These are phyloP conservation scores for Cladosporium sp. DNA, from an alignment of 2,329 filamentous ascomycete species.

Conservation along the genomic window DNA sequence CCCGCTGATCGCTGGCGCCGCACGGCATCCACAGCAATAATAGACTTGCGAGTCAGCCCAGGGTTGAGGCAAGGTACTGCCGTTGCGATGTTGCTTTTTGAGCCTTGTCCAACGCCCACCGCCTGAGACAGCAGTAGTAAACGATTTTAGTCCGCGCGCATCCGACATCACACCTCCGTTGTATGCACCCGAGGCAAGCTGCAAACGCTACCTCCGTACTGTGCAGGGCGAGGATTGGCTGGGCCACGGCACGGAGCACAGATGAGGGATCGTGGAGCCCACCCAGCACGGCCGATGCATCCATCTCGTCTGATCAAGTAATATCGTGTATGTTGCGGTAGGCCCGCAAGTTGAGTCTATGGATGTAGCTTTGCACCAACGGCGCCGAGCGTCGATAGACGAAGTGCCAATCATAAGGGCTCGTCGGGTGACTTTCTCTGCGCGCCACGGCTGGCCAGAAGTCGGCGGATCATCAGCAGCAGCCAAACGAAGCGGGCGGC, in stretches of 20 bases:
- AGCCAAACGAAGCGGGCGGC: slow-evolving; percentile 1
- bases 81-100: slow-evolving; percentile 7
- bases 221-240: not conserved
- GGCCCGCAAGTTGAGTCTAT: not conserved
- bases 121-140: slow-evolving; percentile 5
- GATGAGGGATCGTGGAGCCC: slow-evolving; percentile 7
- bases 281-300: slow-evolving; percentile 8
- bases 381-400: slow-evolving; percentile 7
- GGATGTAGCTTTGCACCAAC: slow-evolving; percentile 1
- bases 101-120: not conserved
- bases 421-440: not conserved
- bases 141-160: not conserved
- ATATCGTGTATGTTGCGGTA: not conserved
- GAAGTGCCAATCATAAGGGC: slow-evolving; percentile 7
- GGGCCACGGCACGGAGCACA: not conserved
- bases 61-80: slow-evolving; percentile 11
- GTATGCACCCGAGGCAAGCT: not conserved
- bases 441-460: not conserved
- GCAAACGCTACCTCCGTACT: slow-evolving; percentile 4
- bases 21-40: slow-evolving; percentile 9
- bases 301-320: slow-evolving; percentile 4
- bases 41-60: slow-evolving; percentile 11
- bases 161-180: slow-evolving; percentile 7
- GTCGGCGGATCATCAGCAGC: not conserved
- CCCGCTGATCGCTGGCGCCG: slow-evolving; percentile 9